Evolutionary conservation across 2,329 filamentous ascomycete species (phyloP).

Genomic region (Truncatella angustata): DNA sequence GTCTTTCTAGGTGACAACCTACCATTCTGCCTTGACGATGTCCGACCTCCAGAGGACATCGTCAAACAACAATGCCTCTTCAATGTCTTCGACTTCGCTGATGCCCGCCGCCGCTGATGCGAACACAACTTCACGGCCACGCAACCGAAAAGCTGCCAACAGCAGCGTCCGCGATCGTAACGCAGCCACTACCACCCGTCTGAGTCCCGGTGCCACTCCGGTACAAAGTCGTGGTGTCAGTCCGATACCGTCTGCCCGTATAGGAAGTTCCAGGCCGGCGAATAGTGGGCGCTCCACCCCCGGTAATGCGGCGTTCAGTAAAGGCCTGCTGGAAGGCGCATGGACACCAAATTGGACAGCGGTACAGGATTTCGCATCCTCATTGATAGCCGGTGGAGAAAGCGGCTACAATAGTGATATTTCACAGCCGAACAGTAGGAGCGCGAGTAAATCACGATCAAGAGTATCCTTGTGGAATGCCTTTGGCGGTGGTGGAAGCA

Average conservation of each 20-base stretch:
- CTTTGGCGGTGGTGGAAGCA: conserved; percentile 19
- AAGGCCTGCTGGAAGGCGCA: conserved; percentile 46
- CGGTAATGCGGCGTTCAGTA: conserved; percentile 31
- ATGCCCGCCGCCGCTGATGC: conserved; percentile 40
- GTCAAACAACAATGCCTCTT: conserved; percentile 21
- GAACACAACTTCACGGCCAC: conserved; percentile 44
- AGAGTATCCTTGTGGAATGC: conserved; percentile 28
- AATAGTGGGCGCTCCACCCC: conserved; percentile 26
- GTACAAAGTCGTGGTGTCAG: conserved; percentile 43
- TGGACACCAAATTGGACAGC: conserved; percentile 55
- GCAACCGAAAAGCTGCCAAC: conserved; percentile 44
- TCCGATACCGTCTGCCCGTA: conserved; percentile 45
- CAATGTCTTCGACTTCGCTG: conserved; percentile 46
- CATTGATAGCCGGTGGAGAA: conserved; percentile 34
- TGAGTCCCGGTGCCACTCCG: conserved; percentile 36
- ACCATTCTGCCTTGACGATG: conserved; percentile 20
- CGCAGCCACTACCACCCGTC: conserved; percentile 27
- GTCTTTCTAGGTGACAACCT: conserved; percentile 13
- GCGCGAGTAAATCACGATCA: conserved; percentile 24
- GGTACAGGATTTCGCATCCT: conserved; percentile 52
- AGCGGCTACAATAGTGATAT: conserved; percentile 31
- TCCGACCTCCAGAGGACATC: conserved; percentile 22
- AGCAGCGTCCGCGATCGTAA: conserved; percentile 26
- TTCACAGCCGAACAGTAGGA: conserved; percentile 28
- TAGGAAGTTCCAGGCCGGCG: conserved; percentile 25